These are phyloP conservation scores for Barnettozyma californica DNA, from an alignment of 805 yeast genomes.

Conservation along the genomic window DNA sequence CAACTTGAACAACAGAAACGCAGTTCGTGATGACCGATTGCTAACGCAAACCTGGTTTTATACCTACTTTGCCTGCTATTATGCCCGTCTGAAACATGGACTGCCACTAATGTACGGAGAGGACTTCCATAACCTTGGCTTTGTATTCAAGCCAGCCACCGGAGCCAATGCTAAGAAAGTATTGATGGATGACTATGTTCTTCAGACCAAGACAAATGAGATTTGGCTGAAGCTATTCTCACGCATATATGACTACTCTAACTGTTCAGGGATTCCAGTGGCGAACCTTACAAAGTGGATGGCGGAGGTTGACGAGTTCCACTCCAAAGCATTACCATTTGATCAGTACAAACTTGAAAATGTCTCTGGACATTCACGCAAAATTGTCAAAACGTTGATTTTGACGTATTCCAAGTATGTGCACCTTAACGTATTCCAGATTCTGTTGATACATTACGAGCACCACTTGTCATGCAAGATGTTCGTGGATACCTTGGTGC, in stretches of 20 bases:
- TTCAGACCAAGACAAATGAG: conserved; percentile 8
- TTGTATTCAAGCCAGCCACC: conserved; percentile 2
- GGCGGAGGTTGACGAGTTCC: conserved; percentile 4
- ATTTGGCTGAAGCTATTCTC: conserved; percentile 6
- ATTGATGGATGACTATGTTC: conserved; percentile 1
- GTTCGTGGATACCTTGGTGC: conserved; percentile 2
- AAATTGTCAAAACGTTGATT: conserved; percentile 10
- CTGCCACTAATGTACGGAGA: conserved; percentile 16
- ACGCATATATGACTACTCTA: conserved; percentile 7
- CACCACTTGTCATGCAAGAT: conserved; percentile 9
- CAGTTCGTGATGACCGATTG: conserved; percentile 6
- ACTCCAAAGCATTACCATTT: conserved; percentile 3
- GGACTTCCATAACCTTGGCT: conserved; percentile 16
- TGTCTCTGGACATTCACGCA: conserved; percentile 8
- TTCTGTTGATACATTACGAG: conserved; percentile 19
- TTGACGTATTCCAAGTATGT: conserved; percentile 14
- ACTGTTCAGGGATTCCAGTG: conserved; percentile 6
- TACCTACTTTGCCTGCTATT: conserved; percentile 15
- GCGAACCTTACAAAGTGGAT: conserved; percentile 3
- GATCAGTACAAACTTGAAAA: conserved; percentile 12
- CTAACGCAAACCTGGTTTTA: conserved; percentile 17
- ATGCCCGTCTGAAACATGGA: conserved; percentile 13
- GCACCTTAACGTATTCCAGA: not conserved
- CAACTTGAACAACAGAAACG: conserved; percentile 15
- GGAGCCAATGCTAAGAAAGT: conserved; percentile 1